Percentiles rank a stretch among this genome's conserved stretches.
phyloP scores from a whole-genome alignment of 345 rosid species.

The Salix brachista region DNA sequence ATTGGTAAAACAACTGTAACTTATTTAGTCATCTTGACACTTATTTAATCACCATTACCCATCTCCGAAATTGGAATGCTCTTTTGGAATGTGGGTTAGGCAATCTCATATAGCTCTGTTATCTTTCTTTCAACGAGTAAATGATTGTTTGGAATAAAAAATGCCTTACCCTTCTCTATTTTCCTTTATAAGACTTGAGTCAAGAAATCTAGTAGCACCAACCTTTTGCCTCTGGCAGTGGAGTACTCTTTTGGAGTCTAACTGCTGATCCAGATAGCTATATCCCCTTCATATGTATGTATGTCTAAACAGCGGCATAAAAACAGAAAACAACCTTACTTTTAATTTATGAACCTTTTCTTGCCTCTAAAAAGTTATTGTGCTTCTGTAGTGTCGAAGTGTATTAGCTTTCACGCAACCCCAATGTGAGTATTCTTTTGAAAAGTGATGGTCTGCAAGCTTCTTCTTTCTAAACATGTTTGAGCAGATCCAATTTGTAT shows the following conservation, averaged over 20 bases:
- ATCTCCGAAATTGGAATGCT: neutral
- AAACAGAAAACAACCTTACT: neutral
- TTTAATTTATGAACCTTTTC: neutral
- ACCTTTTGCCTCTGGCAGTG: neutral
- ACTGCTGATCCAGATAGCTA: neutral
- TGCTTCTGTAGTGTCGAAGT: neutral
- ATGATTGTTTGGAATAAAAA: neutral
- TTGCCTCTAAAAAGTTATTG: neutral
- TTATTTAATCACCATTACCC: neutral
- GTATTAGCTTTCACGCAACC: neutral
- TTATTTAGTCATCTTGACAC: neutral
- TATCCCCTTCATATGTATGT: neutral
- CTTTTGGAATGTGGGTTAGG: neutral
- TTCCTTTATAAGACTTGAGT: neutral
- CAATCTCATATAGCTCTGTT: neutral
- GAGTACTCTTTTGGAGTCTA: neutral
- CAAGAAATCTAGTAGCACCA: neutral
- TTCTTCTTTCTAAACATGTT: no score
- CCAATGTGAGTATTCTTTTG: neutral
- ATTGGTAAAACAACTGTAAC: neutral
- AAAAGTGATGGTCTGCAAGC: no score
- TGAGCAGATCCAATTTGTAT: neutral
- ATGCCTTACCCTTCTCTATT: neutral
- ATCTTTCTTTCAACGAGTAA: neutral
- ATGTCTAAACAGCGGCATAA: neutral